Conservation (phyloP, 208 protist genomes). For the Borovskyia barvae region DNA sequence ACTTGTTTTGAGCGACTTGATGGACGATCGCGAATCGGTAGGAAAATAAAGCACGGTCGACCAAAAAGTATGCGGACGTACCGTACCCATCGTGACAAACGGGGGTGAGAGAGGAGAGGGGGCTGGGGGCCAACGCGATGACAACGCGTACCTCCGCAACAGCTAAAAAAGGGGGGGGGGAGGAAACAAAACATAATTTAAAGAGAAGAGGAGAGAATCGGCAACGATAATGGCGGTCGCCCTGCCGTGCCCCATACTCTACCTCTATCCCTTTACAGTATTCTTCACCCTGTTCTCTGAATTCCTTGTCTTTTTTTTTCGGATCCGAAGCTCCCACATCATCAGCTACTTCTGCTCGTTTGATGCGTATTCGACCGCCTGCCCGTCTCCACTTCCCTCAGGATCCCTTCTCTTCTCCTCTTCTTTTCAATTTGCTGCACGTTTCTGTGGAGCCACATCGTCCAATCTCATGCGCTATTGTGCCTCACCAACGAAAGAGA, state of each 20-base stretch:
- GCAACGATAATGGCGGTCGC: too few relatives aligned
- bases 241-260: background rate
- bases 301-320: slow-evolving; percentile 3
- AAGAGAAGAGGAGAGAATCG: too few relatives aligned
- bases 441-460: background rate
- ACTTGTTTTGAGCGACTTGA: too few relatives aligned
- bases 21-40: too few relatives aligned
- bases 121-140: too few relatives aligned
- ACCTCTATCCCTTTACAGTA: background rate
- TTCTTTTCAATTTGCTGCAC: background rate
- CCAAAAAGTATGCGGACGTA: too few relatives aligned
- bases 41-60: too few relatives aligned
- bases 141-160: too few relatives aligned
- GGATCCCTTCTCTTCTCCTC: slow-evolving; percentile 8
- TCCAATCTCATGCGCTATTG: background rate
- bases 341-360: slow-evolving; percentile 5
- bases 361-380: background rate
- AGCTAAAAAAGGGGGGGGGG: too few relatives aligned
- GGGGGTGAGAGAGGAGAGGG: too few relatives aligned
- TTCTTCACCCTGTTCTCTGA: background rate
- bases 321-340: background rate
- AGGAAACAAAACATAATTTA: too few relatives aligned
- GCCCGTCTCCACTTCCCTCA: background rate
- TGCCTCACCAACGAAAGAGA: background rate
- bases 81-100: too few relatives aligned